Conservation (phyloP, 306 rosid genomes). For the Oemleria cerasiformis region DNA sequence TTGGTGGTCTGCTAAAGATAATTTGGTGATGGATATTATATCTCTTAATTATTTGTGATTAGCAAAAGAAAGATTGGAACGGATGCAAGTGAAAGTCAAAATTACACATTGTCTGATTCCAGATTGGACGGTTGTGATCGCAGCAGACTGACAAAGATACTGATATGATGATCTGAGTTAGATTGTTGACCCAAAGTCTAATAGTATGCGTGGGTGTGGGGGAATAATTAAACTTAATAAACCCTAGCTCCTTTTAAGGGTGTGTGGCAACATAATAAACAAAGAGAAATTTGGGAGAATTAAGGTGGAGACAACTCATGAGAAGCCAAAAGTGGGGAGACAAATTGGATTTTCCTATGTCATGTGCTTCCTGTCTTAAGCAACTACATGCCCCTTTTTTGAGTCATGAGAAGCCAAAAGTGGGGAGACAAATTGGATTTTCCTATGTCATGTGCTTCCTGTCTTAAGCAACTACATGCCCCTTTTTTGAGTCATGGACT, state of each 20-base stretch:
- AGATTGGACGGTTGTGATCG: conserved; percentile 74
- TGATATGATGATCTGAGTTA: conserved; percentile 46
- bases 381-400: conserved; percentile 15
- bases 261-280: conserved; percentile 52
- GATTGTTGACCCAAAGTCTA: conserved; percentile 17
- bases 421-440: conserved; percentile 42
- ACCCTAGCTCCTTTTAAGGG: conserved; percentile 53
- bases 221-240: no score
- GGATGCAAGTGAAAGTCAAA: conserved; percentile 70
- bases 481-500: conserved; percentile 18
- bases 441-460: conserved; percentile 48
- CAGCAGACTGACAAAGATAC: conserved; percentile 69
- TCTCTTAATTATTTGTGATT: conserved; percentile 14
- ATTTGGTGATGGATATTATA: background rate
- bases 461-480: conserved; percentile 33
- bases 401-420: conserved; percentile 43
- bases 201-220: conserved; percentile 10
- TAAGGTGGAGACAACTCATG: conserved; percentile 46
- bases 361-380: conserved; percentile 49
- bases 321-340: conserved; percentile 42
- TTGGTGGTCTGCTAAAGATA: conserved; percentile 41
- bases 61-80: conserved; percentile 10
- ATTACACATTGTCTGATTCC: conserved; percentile 63
- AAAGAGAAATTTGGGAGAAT: conserved; percentile 35
- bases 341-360: conserved; percentile 50